A percentile compares a stretch with the other conserved stretches of the same genome.
Conservation (phyloP, 2,329 filamentous ascomycete genomes). For the Madurella fahalii region DNA sequence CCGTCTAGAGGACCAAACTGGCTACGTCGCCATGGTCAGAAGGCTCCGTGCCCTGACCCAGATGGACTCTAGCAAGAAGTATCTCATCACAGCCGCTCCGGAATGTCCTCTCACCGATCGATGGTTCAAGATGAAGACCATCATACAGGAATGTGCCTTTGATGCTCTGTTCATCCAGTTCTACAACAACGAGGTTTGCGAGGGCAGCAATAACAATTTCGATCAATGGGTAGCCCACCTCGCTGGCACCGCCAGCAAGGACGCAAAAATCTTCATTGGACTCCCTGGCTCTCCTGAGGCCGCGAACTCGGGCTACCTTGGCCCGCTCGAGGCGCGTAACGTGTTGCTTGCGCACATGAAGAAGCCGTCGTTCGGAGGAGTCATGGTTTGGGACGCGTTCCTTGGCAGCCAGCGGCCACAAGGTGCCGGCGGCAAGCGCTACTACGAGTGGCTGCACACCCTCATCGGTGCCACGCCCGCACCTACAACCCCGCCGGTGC, state of each 20-base stretch:
- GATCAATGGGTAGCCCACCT: conserved; percentile 34
- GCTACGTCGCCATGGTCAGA: conserved; percentile 30
- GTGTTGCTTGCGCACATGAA: conserved; percentile 27
- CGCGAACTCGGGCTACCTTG: conserved; percentile 28
- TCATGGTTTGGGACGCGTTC: conserved; percentile 35
- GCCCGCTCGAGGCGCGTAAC: conserved; percentile 14
- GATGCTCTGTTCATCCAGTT: conserved; percentile 45
- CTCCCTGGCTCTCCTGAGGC: conserved; percentile 31
- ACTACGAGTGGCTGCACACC: conserved; percentile 27
- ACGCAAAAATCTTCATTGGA: conserved; percentile 38
- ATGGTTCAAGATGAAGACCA: conserved; percentile 41
- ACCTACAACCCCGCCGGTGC: conserved; percentile 11
- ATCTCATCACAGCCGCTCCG: conserved; percentile 46
- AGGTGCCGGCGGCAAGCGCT: conserved; percentile 18
- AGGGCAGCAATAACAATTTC: conserved; percentile 37
- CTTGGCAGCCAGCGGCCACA: conserved; percentile 20
- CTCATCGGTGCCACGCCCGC: conserved; percentile 5
- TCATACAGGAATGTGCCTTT: conserved; percentile 37
- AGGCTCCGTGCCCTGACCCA: conserved; percentile 22
- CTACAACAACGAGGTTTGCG: conserved; percentile 44
- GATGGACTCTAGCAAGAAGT: conserved; percentile 24
- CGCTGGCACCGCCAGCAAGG: conserved; percentile 29
- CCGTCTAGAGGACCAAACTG: conserved; percentile 20
- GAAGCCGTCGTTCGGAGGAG: conserved; percentile 30
- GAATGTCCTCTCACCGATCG: conserved; percentile 38